Base-by-base conservation (phyloP, 176 grass and related monocot species). In the Aechmea fasciata region DNA sequence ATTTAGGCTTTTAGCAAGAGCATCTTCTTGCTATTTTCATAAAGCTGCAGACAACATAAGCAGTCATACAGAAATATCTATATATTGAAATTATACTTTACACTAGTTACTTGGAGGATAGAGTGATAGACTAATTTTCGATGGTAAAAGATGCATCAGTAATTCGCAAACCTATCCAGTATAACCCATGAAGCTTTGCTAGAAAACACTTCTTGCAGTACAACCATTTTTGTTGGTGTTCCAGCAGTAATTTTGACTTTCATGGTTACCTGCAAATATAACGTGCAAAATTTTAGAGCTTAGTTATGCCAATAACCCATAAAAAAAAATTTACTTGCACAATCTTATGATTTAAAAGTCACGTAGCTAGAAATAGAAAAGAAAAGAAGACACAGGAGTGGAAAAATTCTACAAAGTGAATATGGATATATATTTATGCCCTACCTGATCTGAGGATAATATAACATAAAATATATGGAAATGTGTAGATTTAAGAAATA, bases 181-280 rank as follows among this genome's bases (percentile, higher is more conserved):
- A 91, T 66, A 76, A 87, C 75, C 84, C 84, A 91, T 52, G 84
- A 63, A 66, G 81, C 80, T 73, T 84, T 87, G 82, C 74, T 87
- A 70, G 71, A 70, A 71, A 81, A 77, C 47, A 87, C 75, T 81
- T 87, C 84, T 70, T 84, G 78, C 68, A 87, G 67, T 57, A 91
- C 76, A 70, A 91, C 72, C 78, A 3, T 10, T 63, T 84, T 91
- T 0, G 88, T 49, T 29, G 88, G 88, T 69, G 81, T 81, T 82
- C 88, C 88, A 29, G 81, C 81, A 54, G 52, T 76, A 55, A 87
- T 67, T 78, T 87, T 87, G 48, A 87, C 71, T 53, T 69, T 70
- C 51, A 91, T 63, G 69, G 22, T 82, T 33, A 87, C 85, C 81
- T 91, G 68, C 73, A 80, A 52, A 74, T 23, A 52, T 67, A 80